Conservation (phyloP, 2,329 filamentous ascomycete species). For the Aspergillus carbonarius region DNA sequence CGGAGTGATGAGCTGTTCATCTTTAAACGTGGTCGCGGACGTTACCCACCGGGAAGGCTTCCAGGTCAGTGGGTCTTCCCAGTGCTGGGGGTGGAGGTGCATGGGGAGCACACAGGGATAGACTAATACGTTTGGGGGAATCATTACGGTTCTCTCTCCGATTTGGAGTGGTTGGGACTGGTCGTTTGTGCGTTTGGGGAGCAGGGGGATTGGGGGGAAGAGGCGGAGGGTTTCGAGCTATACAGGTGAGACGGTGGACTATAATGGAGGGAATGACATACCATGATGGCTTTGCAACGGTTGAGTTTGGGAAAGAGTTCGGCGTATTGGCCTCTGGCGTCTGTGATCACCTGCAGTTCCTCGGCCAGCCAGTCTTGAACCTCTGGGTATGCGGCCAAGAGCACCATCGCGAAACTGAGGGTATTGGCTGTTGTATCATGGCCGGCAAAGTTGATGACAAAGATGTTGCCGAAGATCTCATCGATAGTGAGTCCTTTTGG, state of each 20-base stretch:
- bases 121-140: neutral
- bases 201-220: neutral
- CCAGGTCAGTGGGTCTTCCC: neutral
- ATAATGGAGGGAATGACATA: neutral
- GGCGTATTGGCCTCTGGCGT: neutral
- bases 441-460: slow-evolving; percentile 7
- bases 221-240: slow-evolving; percentile 6
- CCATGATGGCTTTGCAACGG: slow-evolving; percentile 1
- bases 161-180: neutral
- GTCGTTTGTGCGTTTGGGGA: slow-evolving; percentile 3
- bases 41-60: neutral
- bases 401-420: neutral
- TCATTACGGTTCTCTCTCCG: neutral
- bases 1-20: neutral
- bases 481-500: neutral
- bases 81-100: neutral
- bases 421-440: slow-evolving; percentile 8
- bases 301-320: neutral
- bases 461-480: slow-evolving; percentile 7
- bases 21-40: too few species aligned
- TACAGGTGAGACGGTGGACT: too few species aligned
- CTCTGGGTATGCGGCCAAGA: slow-evolving; percentile 1
- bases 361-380: slow-evolving; percentile 7
- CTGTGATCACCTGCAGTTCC: neutral
- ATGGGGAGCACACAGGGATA: neutral